Evolutionary conservation across 2,329 filamentous ascomycete species (phyloP).

Genomic region (Phyllosticta citribraziliensis): DNA sequence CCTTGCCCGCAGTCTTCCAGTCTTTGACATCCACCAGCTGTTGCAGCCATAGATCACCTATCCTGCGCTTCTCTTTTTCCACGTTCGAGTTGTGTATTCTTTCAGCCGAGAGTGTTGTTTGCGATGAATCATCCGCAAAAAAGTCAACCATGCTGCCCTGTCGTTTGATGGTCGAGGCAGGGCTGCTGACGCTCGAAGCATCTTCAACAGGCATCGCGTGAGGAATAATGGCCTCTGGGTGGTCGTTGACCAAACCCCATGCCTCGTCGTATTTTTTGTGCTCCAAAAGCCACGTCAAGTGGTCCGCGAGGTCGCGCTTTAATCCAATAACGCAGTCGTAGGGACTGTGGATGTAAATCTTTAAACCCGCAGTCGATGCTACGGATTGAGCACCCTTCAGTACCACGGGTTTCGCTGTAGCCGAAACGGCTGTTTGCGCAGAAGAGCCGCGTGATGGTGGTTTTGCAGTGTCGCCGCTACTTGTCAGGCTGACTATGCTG

Average conservation of each 20-base stretch:
- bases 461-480: constrained; percentile 26
- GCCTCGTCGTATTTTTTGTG: constrained; percentile 73
- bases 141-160: constrained; percentile 49
- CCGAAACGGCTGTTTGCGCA: constrained; percentile 7
- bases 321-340: constrained; percentile 94
- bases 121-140: constrained; percentile 59
- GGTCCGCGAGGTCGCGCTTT: constrained; percentile 76
- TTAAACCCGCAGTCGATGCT: constrained; percentile 48
- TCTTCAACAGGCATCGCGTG: constrained; percentile 27
- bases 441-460: constrained; percentile 11
- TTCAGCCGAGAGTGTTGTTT: constrained; percentile 52
- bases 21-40: constrained; percentile 66
- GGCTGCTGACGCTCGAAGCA: constrained; percentile 32
- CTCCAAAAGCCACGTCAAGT: constrained; percentile 75
- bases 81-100: constrained; percentile 53
- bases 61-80: constrained; percentile 78
- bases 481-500: constrained; percentile 50
- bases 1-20: constrained; percentile 68
- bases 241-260: constrained; percentile 80
- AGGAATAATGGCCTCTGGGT: constrained; percentile 55
- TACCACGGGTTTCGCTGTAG: not conserved
- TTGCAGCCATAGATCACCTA: constrained; percentile 89
- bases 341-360: constrained; percentile 92
- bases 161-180: constrained; percentile 26
- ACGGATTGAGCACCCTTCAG: constrained; percentile 36